Base-by-base conservation (phyloP, 1,139 yeast genomes). In the Eremothecium coryli region DNA sequence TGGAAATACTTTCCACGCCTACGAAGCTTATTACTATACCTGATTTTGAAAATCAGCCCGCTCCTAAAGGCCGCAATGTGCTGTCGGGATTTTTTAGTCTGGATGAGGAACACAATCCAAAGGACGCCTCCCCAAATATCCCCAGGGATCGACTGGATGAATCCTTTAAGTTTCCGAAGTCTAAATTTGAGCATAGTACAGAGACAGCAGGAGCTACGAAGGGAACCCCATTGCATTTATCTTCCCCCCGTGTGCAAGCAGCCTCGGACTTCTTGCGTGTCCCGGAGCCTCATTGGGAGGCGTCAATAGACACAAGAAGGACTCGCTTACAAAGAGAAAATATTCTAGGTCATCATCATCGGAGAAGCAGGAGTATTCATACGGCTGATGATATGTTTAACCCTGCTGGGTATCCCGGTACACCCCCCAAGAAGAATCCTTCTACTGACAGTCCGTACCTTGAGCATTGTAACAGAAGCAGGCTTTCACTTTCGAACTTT, bases 11-110 rank as follows among this genome's bases (percentile, higher is more conserved):
- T 16, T 29, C 49, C 2, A 49, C 59, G 2, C 58, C 58, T 4
- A 38, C 51, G 10, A 53, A 50, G 31, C 35, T 37, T 10, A 54
- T 54, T 18, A 38, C 32, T 5, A 52, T 55, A 6, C 58, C 59
- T 1, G 52, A 50, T 32, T 30, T 54, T 16, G 49, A 44, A 10
- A 28, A 33, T 4, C 26, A 27, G n/a, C 43, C 42, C 7, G 40
- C 48, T 2, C 40, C 46, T 12, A 31, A 33, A 23, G 30, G 36
- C 2, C 31, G 43, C 4, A 43, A 43, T 34, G 49, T 52, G 5
- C 35, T 54, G 11, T 35, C 48, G 14, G 43, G 38, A 18, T 54
- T 54, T 31, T 49, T 54, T 23, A 49, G 51, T n/a, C 34, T 41
- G 18, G 40, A 48, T 27, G 50, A 41, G 12, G 29, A 32, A 12